A percentile compares a stretch with the other conserved stretches of the same genome.
These are phyloP conservation scores for Geranium incanum DNA, from an alignment of 441 rosid species.

Conservation along the genomic window DNA sequence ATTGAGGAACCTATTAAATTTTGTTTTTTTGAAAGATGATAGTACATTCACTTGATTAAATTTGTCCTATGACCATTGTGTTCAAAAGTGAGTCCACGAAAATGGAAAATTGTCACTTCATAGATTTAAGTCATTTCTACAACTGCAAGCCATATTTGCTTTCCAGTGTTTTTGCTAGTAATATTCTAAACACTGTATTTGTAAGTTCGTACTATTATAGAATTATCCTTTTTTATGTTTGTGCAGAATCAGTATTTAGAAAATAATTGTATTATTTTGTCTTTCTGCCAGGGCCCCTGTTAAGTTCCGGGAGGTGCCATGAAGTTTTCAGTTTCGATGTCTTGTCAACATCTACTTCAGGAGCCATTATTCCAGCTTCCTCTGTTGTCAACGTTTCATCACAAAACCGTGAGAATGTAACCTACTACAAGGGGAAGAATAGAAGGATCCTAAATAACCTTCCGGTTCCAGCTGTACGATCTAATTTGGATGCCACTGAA, in stretches of 20 bases:
- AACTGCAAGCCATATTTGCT: neutral
- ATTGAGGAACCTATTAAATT: neutral
- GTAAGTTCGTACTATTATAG: neutral
- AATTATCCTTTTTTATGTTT: neutral
- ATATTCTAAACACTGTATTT: neutral
- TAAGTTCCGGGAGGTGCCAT: conserved; percentile 91
- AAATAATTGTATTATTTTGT: neutral
- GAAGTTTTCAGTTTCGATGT: conserved; percentile 93
- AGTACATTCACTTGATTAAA: neutral
- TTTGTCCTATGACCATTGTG: neutral
- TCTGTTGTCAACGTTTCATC: conserved; percentile 48
- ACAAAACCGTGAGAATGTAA: conserved; percentile 36
- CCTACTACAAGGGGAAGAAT: conserved; percentile 39
- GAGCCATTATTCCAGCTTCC: conserved; percentile 70
- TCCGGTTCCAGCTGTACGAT: conserved; percentile 47
- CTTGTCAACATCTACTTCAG: conserved; percentile 38
- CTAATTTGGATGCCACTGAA: conserved; percentile 44
- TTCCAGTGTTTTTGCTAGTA: neutral
- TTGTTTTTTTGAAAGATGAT: neutral
- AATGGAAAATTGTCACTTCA: neutral
- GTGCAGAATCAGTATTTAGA: neutral
- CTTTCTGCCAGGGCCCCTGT: conserved; percentile 57
- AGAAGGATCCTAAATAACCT: conserved; percentile 64
- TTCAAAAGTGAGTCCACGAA: neutral
- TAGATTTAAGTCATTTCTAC: neutral